These are phyloP conservation scores for Leptographium radiaticola DNA, from an alignment of 2,329 filamentous ascomycete species.

Conservation along the genomic window DNA sequence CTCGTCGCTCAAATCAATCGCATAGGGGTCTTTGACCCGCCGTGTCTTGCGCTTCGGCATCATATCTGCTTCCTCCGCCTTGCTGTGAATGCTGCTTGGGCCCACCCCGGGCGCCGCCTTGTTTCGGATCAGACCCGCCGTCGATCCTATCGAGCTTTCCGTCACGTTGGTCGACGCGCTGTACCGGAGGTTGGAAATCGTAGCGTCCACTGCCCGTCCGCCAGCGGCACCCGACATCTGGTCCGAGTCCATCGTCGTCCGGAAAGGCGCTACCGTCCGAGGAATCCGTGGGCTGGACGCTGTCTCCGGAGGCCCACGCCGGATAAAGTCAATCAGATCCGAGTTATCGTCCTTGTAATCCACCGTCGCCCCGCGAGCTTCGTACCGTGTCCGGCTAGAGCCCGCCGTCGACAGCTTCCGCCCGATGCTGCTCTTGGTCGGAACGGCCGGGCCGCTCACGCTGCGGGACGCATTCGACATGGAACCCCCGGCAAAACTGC, in stretches of 20 bases:
- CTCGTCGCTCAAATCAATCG: conserved; percentile 71
- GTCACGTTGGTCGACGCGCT: conserved; percentile 44
- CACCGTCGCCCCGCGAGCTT: conserved; percentile 59
- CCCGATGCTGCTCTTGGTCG: conserved; percentile 23
- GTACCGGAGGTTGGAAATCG: conserved; percentile 40
- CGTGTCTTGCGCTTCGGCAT: conserved; percentile 62
- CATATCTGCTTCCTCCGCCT: conserved; percentile 37
- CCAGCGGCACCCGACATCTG: conserved; percentile 46
- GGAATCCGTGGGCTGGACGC: conserved; percentile 59
- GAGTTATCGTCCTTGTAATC: conserved; percentile 55
- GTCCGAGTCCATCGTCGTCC: conserved; percentile 75
- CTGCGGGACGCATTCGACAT: conserved; percentile 18
- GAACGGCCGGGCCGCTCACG: conserved; percentile 15
- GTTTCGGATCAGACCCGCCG: conserved; percentile 50
- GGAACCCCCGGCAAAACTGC: conserved; percentile 8
- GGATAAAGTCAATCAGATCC: conserved; percentile 91
- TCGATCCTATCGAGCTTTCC: conserved; percentile 62
- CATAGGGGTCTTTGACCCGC: conserved; percentile 77
- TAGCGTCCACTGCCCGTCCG: conserved; percentile 43
- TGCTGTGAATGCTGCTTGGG: conserved; percentile 8
- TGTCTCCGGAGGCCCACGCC: conserved; percentile 60
- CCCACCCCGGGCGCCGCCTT: conserved; percentile 9
- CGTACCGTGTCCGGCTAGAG: conserved; percentile 35
- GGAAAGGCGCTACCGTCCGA: conserved; percentile 71
- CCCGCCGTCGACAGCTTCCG: conserved; percentile 10